Evolutionary conservation across 108 stramenopile genomes (phyloP).

Genomic region (Discostella stelligeroides): DNA sequence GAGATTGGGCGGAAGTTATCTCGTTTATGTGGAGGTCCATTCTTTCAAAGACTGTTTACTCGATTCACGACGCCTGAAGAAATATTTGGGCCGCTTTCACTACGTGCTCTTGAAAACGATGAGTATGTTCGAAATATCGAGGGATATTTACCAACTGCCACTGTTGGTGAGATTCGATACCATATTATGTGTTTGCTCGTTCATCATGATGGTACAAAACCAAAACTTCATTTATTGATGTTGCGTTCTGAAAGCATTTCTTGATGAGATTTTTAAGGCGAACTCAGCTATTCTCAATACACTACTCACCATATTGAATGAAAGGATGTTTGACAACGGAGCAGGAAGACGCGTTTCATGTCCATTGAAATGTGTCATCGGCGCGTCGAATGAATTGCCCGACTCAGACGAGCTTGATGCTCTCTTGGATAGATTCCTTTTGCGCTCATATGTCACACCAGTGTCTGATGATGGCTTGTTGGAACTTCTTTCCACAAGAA

Average conservation of each 20-base stretch:
- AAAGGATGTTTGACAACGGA: constrained; percentile 76
- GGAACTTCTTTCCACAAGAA: constrained; percentile 53
- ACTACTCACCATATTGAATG: constrained; percentile 79
- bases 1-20: constrained; percentile 64
- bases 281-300: constrained; percentile 80
- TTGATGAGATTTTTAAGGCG: constrained; percentile 83
- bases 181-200: neutral
- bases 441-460: constrained; percentile 61
- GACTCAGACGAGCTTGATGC: constrained; percentile 80
- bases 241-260: constrained; percentile 21
- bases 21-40: constrained; percentile 61
- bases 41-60: constrained; percentile 78
- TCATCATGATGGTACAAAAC: neutral
- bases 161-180: constrained; percentile 26
- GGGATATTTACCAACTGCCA: constrained; percentile 69
- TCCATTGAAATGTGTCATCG: constrained; percentile 74
- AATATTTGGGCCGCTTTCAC: constrained; percentile 62
- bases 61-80: constrained; percentile 82
- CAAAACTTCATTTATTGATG: constrained; percentile 44
- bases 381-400: constrained; percentile 78
- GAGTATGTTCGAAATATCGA: constrained; percentile 66
- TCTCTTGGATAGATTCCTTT: constrained; percentile 72
- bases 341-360: constrained; percentile 57
- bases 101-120: constrained; percentile 71
- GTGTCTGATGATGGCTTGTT: constrained; percentile 76